Percentiles rank a stretch among this genome's conserved stretches.
phyloP scores from a whole-genome alignment of 805 yeast species.

The Grigorovia humatica region DNA sequence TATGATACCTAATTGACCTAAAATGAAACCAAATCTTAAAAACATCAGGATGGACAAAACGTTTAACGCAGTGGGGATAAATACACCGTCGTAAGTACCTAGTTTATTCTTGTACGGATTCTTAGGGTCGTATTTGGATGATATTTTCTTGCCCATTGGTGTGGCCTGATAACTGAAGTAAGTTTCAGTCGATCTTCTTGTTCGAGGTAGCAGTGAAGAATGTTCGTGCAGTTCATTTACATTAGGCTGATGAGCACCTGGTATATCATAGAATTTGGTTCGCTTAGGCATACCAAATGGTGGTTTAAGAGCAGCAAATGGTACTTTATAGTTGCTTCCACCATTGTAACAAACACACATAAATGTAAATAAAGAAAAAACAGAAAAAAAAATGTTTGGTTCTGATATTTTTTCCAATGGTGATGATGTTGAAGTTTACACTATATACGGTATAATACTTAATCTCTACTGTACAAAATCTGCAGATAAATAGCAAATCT shows the following conservation, averaged over 20 bases:
- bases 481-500: neutral
- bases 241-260: conserved; percentile 27
- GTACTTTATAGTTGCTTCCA: too few relatives aligned
- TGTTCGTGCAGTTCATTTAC: conserved; percentile 8
- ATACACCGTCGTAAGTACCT: conserved; percentile 81
- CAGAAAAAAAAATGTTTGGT: too few relatives aligned
- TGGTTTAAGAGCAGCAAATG: too few relatives aligned
- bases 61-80: conserved; percentile 86
- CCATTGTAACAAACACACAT: too few relatives aligned
- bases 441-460: too few relatives aligned
- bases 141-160: conserved; percentile 14
- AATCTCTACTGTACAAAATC: neutral
- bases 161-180: conserved; percentile 26
- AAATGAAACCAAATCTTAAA: conserved; percentile 84
- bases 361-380: too few relatives aligned
- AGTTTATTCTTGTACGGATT: conserved; percentile 39
- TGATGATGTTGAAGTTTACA: too few relatives aligned
- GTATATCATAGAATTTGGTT: conserved; percentile 24
- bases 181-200: conserved; percentile 14
- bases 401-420: too few relatives aligned
- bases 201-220: conserved; percentile 17
- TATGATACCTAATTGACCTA: conserved; percentile 86
- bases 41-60: conserved; percentile 93
- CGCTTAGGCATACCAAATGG: conserved; percentile 9
- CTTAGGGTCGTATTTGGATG: conserved; percentile 25